phyloP scores from a whole-genome alignment of 2,329 filamentous ascomycete genomes.

The Westerdykella sp. region DNA sequence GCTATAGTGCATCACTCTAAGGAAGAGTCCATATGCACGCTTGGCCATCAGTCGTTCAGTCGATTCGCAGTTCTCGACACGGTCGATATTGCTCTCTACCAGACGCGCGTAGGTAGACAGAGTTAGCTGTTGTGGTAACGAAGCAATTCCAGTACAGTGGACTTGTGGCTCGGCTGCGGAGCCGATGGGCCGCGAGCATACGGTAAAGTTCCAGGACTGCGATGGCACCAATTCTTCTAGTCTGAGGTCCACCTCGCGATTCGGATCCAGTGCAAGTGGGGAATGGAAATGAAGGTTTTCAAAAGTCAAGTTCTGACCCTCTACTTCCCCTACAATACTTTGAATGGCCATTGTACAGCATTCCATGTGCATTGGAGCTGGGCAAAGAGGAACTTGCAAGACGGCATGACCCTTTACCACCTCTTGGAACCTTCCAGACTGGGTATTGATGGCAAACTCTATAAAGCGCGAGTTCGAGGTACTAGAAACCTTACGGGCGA shows the following conservation, averaged over 20 bases:
- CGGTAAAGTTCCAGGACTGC: background rate
- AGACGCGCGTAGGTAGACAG: slow-evolving; percentile 9
- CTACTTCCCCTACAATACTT: background rate
- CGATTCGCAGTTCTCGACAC: background rate
- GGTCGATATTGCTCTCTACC: slow-evolving; percentile 4
- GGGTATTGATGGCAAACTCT: slow-evolving; percentile 9
- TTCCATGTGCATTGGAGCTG: slow-evolving; percentile 18
- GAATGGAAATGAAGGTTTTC: slow-evolving; percentile 1
- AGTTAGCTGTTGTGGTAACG: slow-evolving; percentile 1
- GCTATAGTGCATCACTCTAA: slow-evolving; percentile 11
- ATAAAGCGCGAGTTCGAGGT: background rate
- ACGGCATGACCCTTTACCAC: slow-evolving; percentile 14
- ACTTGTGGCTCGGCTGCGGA: background rate
- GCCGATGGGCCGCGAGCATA: background rate
- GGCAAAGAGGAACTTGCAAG: slow-evolving; percentile 10
- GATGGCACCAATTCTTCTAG: slow-evolving; percentile 1
- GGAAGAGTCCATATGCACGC: slow-evolving; percentile 14
- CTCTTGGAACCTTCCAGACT: slow-evolving; percentile 4
- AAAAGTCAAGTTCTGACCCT: slow-evolving; percentile 1
- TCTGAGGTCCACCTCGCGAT: slow-evolving; percentile 1
- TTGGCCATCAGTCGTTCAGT: slow-evolving; percentile 8
- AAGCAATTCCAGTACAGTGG: slow-evolving; percentile 1
- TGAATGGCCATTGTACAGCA: slow-evolving; percentile 10
- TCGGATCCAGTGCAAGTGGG: slow-evolving; percentile 1
- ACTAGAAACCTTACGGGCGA: background rate